Conservation (phyloP, 139 green algal species). For the Pseudopediastrum boryanum region DNA sequence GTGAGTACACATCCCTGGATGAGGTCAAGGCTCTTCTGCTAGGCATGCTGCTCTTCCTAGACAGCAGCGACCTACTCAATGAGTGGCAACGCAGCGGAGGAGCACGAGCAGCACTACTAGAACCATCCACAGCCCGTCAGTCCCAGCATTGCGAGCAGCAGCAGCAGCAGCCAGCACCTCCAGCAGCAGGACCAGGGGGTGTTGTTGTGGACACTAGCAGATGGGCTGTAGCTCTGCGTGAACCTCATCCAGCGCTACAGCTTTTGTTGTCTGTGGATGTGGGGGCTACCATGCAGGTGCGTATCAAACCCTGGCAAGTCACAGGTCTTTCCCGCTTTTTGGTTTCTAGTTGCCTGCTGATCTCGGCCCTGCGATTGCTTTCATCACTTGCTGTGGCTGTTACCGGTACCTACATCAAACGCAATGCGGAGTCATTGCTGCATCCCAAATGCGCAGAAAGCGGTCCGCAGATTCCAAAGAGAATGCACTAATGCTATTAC, state of each 20-base stretch:
- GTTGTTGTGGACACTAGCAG: background rate
- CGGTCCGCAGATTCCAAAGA: too few relatives aligned
- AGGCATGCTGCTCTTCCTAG: conserved; percentile 49
- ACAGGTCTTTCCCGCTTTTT: too few relatives aligned
- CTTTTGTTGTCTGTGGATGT: conserved; percentile 55
- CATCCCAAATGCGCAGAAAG: too few relatives aligned
- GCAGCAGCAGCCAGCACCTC: background rate
- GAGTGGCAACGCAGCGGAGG: conserved; percentile 25
- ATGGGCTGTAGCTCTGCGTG: background rate
- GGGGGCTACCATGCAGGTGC: conserved; percentile 43
- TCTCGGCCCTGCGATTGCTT: too few relatives aligned
- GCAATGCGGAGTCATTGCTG: too few relatives aligned
- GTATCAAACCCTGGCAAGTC: too few relatives aligned
- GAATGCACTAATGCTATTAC: too few relatives aligned
- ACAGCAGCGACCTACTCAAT: conserved; percentile 19
- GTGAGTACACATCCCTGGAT: too few relatives aligned
- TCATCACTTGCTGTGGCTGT: too few relatives aligned
- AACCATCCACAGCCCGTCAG: background rate
- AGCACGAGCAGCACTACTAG: conserved; percentile 15
- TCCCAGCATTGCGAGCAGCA: conserved; percentile 19
- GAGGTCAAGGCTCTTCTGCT: conserved; percentile 30
- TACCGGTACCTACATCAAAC: too few relatives aligned
- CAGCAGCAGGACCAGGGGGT: background rate
- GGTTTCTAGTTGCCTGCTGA: too few relatives aligned
- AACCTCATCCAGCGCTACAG: conserved; percentile 42